Evolutionary conservation across 2,329 filamentous ascomycete genomes (phyloP).

Genomic region (Penicillium aurantiogriseum): DNA sequence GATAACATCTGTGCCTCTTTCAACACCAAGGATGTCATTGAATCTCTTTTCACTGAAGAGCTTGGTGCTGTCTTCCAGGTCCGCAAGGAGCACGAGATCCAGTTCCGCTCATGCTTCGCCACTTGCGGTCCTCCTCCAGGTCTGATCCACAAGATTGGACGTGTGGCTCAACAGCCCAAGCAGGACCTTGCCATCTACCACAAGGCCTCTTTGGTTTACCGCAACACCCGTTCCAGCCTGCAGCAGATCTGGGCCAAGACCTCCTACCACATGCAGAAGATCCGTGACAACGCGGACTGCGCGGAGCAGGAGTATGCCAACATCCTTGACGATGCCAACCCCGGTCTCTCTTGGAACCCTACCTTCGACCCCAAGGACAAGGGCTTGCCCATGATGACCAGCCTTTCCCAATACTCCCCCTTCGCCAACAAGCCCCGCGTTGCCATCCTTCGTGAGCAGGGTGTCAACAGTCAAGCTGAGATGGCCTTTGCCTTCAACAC

Average conservation of each 20-base stretch:
- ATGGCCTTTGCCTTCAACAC: slow-evolving; percentile 95
- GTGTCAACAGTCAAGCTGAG: slow-evolving; percentile 93
- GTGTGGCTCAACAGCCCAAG: slow-evolving; percentile 64
- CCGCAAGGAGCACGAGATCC: slow-evolving; percentile 75
- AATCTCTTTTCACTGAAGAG: slow-evolving; percentile 91
- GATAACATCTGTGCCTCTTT: slow-evolving; percentile 64
- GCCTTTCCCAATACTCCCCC: slow-evolving; percentile 55
- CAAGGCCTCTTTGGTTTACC: slow-evolving; percentile 65
- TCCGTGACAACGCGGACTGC: slow-evolving; percentile 83
- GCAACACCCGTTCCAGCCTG: slow-evolving; percentile 67
- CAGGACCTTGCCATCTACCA: slow-evolving; percentile 77
- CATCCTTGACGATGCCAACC: slow-evolving; percentile 72
- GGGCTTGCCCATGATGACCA: slow-evolving; percentile 66
- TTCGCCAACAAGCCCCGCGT: slow-evolving; percentile 70
- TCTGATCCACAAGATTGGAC: slow-evolving; percentile 79
- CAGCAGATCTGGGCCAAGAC: slow-evolving; percentile 88
- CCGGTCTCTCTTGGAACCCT: slow-evolving; percentile 80
- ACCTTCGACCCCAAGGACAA: slow-evolving; percentile 77
- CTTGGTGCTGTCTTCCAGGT: slow-evolving; percentile 96
- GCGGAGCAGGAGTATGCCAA: slow-evolving; percentile 79
- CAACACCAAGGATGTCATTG: slow-evolving; percentile 63
- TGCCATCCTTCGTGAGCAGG: slow-evolving; percentile 91
- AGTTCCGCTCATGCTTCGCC: slow-evolving; percentile 86
- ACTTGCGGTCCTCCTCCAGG: slow-evolving; percentile 81
- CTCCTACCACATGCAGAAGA: slow-evolving; percentile 84